A percentile compares a stretch with the other conserved stretches of the same genome.
Evolutionary conservation across 1,284 basidiomycete genomes (phyloP).

Genomic region (Puccinia triticina): DNA sequence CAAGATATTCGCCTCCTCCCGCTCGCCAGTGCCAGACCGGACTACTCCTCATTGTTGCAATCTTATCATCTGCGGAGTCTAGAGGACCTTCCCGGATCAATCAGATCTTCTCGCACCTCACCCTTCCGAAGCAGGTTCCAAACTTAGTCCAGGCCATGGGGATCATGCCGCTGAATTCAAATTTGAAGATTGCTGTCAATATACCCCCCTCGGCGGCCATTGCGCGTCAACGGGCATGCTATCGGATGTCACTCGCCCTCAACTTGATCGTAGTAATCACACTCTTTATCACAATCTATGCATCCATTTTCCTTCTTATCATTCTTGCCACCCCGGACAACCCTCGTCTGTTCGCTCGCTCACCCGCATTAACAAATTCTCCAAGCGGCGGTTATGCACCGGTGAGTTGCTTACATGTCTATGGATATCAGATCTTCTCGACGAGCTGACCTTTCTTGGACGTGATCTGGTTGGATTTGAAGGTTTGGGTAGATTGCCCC

Average conservation of each 20-base stretch:
- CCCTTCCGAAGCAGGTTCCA: neutral
- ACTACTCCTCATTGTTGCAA: neutral
- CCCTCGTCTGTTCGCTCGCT: constrained; percentile 33
- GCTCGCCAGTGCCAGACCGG: neutral
- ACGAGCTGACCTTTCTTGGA: neutral
- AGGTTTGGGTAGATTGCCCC: constrained; percentile 49
- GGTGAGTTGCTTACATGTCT: neutral
- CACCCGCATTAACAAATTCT: constrained; percentile 37
- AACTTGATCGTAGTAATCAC: constrained; percentile 21
- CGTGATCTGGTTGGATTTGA: neutral
- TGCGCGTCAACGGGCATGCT: constrained; percentile 10
- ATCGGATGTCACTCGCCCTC: constrained; percentile 16
- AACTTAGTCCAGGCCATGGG: constrained; percentile 1
- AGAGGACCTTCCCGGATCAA: neutral
- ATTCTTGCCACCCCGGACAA: constrained; percentile 30
- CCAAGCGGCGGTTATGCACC: constrained; percentile 48
- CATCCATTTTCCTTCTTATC: constrained; percentile 11
- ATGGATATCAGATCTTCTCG: neutral
- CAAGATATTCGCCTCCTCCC: neutral
- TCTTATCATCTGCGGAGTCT: neutral
- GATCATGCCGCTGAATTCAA: neutral
- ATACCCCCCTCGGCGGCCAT: constrained; percentile 11
- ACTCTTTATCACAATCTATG: constrained; percentile 35
- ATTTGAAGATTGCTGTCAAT: constrained; percentile 8
- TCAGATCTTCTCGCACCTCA: neutral